Evolutionary conservation across 2,329 filamentous ascomycete genomes (phyloP).

Genomic region (Colletotrichum liaoningense): DNA sequence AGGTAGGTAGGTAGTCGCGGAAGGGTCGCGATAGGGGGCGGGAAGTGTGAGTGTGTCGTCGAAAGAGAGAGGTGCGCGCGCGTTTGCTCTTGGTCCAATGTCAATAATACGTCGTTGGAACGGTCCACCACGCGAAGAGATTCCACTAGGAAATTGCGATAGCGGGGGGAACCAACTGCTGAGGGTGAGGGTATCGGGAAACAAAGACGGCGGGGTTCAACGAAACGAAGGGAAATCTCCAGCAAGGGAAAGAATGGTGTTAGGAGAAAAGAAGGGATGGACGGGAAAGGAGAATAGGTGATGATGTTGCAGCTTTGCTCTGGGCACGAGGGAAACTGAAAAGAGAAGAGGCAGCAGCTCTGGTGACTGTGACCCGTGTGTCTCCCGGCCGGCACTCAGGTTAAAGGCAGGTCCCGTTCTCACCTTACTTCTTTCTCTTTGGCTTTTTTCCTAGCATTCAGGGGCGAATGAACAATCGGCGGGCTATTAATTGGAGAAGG

Average conservation of each 20-base stretch:
- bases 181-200: constrained; percentile 24
- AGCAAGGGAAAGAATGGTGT: constrained; percentile 24
- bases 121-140: constrained; percentile 11
- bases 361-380: neutral
- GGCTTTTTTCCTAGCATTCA: constrained; percentile 15
- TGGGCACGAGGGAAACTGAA: neutral
- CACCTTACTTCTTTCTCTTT: constrained; percentile 4
- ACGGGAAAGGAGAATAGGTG: constrained; percentile 1
- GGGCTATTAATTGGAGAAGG: constrained; percentile 35
- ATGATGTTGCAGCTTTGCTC: constrained; percentile 9
- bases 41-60: constrained; percentile 14
- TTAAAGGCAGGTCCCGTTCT: constrained; percentile 9
- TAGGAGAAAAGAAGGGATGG: constrained; percentile 4
- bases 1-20: constrained; percentile 9
- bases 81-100: constrained; percentile 25
- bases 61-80: constrained; percentile 12
- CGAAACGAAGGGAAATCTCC: constrained; percentile 24
- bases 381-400: constrained; percentile 1
- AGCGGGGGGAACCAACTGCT: neutral
- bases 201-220: constrained; percentile 2
- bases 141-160: constrained; percentile 19
- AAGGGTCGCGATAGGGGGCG: constrained; percentile 11
- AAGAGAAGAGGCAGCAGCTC: neutral
- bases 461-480: constrained; percentile 31
- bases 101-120: constrained; percentile 29